Evolutionary conservation across 176 grass and related monocot species (phyloP).

Genomic region (Thinopyrum elongatum): DNA sequence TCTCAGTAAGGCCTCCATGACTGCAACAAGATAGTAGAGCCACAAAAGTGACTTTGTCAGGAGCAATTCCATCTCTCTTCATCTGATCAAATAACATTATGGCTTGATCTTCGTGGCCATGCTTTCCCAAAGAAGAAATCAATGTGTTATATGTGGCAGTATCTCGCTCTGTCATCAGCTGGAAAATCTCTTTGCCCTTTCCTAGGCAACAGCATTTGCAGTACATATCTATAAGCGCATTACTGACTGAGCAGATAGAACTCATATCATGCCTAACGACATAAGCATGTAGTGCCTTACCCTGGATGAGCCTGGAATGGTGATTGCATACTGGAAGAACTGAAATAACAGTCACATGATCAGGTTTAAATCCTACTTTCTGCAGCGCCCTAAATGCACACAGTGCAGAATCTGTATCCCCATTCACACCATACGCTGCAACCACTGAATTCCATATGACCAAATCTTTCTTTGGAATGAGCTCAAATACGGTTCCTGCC

Average conservation of each 20-base stretch:
- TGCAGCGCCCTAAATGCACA: slow-evolving; percentile 31
- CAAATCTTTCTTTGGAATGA: slow-evolving; percentile 39
- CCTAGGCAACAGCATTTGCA: slow-evolving; percentile 61
- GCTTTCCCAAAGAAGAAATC: slow-evolving; percentile 66
- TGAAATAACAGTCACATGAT: slow-evolving; percentile 55
- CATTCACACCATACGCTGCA: slow-evolving; percentile 40
- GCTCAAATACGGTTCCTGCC: slow-evolving; percentile 33
- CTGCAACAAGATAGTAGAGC: slow-evolving; percentile 64
- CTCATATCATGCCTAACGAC: slow-evolving; percentile 27
- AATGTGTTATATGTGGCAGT: slow-evolving; percentile 61
- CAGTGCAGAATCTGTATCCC: slow-evolving; percentile 47
- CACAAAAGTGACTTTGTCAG: slow-evolving; percentile 81
- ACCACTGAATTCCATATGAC: slow-evolving; percentile 62
- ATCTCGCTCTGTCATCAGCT: slow-evolving; percentile 35
- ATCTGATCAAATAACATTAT: slow-evolving; percentile 45
- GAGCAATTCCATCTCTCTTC: slow-evolving; percentile 38
- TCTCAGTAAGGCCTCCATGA: slow-evolving; percentile 56
- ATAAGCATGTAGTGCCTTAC: slow-evolving; percentile 55
- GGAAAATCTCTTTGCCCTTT: slow-evolving; percentile 35
- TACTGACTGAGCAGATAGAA: slow-evolving; percentile 53
- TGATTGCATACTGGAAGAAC: slow-evolving; percentile 57
- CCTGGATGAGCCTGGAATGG: slow-evolving; percentile 37
- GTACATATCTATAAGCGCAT: slow-evolving; percentile 71
- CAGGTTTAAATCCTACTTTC: slow-evolving; percentile 39
- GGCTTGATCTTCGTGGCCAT: slow-evolving; percentile 48